Evolutionary conservation across 1,284 basidiomycete species (phyloP).

Genomic region (Ustilago shanxiensis): DNA sequence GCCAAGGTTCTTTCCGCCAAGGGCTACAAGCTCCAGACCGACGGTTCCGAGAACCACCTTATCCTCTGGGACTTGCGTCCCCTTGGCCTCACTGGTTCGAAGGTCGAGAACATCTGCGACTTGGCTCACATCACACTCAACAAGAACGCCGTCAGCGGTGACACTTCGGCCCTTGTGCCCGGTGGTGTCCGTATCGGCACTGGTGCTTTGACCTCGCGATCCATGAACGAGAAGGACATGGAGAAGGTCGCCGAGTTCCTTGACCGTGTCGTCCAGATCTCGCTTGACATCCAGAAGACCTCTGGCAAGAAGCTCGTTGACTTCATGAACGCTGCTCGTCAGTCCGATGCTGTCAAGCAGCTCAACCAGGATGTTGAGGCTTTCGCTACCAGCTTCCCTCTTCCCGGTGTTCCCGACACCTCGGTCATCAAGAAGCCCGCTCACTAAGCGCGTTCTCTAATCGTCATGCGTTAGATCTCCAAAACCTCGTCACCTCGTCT

Average conservation of each 20-base stretch:
- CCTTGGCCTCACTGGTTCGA: constrained; percentile 93
- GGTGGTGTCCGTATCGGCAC: constrained; percentile 98
- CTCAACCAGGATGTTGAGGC: constrained; percentile 80
- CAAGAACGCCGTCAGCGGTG: constrained; percentile 97
- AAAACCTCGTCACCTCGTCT: constrained; percentile 20
- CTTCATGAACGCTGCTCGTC: constrained; percentile 85
- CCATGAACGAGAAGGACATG: constrained; percentile 89
- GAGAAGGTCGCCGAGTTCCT: constrained; percentile 85
- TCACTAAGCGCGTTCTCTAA: constrained; percentile 23
- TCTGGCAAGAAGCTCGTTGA: constrained; percentile 94
- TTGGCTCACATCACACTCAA: constrained; percentile 81
- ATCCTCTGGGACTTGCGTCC: constrained; percentile 98
- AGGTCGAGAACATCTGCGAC: constrained; percentile 98
- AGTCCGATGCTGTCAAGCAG: constrained; percentile 80
- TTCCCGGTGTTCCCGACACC: constrained; percentile 86
- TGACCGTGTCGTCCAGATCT: constrained; percentile 67
- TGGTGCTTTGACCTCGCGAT: constrained; percentile 91
- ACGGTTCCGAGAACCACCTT: constrained; percentile 97
- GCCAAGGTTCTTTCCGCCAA: constrained; percentile 65
- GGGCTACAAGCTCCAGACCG: constrained; percentile 90
- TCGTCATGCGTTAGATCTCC: background rate
- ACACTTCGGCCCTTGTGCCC: constrained; percentile 91
- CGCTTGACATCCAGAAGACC: constrained; percentile 80
- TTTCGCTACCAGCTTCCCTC: constrained; percentile 89
- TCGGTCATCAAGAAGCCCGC: constrained; percentile 65